phyloP scores from a whole-genome alignment of 2,329 filamentous ascomycete species.

The Penicillium sumatraense region DNA sequence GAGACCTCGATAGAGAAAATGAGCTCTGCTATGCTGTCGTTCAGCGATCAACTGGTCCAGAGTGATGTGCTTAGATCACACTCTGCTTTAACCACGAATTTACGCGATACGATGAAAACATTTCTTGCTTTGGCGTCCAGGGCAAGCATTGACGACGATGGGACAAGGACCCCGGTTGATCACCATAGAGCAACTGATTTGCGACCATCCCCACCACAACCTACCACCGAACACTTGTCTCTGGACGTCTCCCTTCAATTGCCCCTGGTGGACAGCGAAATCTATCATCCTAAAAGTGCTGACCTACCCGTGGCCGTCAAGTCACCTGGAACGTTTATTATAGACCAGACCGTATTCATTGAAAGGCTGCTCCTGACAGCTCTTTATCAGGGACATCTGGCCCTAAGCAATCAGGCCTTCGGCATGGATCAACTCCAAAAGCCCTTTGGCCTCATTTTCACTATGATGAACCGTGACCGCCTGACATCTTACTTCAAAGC shows the following conservation, averaged over 20 bases:
- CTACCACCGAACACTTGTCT: background rate
- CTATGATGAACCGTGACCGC: slow-evolving; percentile 21
- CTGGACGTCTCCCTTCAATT: background rate
- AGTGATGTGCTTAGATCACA: slow-evolving; percentile 25
- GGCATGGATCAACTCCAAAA: slow-evolving; percentile 17
- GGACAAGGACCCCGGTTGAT: background rate
- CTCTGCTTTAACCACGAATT: slow-evolving; percentile 16
- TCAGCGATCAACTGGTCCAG: slow-evolving; percentile 27
- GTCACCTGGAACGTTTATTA: background rate
- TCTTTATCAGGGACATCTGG: background rate
- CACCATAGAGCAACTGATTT: background rate
- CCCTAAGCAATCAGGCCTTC: slow-evolving; percentile 15
- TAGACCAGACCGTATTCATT: background rate
- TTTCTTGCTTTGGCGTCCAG: background rate
- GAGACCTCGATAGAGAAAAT: slow-evolving; percentile 28
- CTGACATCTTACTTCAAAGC: slow-evolving; percentile 24
- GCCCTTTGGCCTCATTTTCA: slow-evolving; percentile 28
- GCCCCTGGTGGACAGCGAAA: background rate
- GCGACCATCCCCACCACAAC: background rate
- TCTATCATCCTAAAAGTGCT: background rate
- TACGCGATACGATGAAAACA: background rate
- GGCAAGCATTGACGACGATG: background rate
- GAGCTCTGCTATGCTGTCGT: slow-evolving; percentile 25
- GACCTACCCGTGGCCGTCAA: background rate
- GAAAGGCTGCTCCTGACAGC: background rate